These are phyloP conservation scores for Suillus clintonianus DNA, from an alignment of 768 basidiomycete species.

Conservation along the genomic window DNA sequence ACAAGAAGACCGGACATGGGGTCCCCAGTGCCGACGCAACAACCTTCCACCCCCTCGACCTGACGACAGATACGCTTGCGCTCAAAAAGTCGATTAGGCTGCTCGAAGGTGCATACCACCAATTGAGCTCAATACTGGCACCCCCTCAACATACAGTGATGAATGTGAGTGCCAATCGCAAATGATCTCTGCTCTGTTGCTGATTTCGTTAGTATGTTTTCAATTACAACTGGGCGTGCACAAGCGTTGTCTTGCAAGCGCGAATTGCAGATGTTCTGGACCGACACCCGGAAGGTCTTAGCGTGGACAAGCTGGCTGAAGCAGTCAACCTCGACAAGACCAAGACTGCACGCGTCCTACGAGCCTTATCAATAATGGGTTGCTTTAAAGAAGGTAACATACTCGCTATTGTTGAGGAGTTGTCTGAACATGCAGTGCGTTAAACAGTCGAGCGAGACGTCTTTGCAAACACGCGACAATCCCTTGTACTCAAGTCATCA, in stretches of 20 bases:
- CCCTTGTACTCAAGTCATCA: slow-evolving; percentile 22
- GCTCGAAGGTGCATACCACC: slow-evolving; percentile 30
- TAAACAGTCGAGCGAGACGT: slow-evolving; percentile 24
- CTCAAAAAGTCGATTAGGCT: slow-evolving; percentile 10
- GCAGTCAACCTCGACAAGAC: slow-evolving; percentile 22
- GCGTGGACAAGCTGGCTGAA: slow-evolving; percentile 23
- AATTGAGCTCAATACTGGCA: slow-evolving; percentile 25
- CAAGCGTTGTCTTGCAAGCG: slow-evolving; percentile 22
- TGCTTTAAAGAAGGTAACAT: slow-evolving; percentile 32
- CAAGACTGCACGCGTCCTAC: slow-evolving; percentile 32
- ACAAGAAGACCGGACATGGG: slow-evolving; percentile 21
- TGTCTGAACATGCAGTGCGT: neutral
- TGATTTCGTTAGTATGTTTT: slow-evolving; percentile 9
- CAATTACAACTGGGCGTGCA: slow-evolving; percentile 28
- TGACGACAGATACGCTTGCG: neutral
- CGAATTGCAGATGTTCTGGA: slow-evolving; percentile 27
- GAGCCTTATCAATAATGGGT: slow-evolving; percentile 30
- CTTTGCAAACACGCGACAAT: slow-evolving; percentile 38
- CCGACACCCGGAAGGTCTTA: slow-evolving; percentile 28
- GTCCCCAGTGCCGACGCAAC: slow-evolving; percentile 27
- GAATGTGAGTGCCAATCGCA: slow-evolving; percentile 17
- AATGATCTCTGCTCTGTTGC: neutral
- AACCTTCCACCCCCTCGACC: slow-evolving; percentile 23
- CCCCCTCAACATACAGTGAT: slow-evolving; percentile 29
- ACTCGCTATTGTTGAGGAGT: neutral